Conservation (phyloP, 495 filamentous ascomycete genomes). For the Cryomyces minteri region DNA sequence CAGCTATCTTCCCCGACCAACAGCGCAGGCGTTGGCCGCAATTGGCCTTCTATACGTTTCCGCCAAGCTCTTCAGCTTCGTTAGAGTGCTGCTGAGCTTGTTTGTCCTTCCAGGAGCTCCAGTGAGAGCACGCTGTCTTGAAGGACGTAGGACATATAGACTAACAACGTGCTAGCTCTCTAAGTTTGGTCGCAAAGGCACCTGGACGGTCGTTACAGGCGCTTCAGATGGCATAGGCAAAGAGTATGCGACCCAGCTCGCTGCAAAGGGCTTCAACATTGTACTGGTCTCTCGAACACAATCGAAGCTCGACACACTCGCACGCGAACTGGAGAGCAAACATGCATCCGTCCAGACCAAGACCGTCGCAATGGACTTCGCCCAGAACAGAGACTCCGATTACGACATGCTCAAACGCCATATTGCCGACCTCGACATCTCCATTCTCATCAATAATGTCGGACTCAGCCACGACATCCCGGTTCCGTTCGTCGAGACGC, state of each 20-base stretch:
- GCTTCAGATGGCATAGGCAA: constrained; percentile 95
- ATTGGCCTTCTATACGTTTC: constrained; percentile 31
- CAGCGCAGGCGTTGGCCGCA: constrained; percentile 8
- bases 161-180: constrained; percentile 39
- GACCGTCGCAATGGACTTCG: constrained; percentile 79
- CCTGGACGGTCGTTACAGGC: constrained; percentile 89
- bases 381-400: constrained; percentile 53
- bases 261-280: constrained; percentile 80
- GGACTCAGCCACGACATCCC: constrained; percentile 87
- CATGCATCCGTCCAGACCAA: constrained; percentile 45
- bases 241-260: constrained; percentile 83
- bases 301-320: constrained; percentile 66
- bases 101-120: constrained; percentile 56
- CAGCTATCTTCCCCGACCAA: not conserved
- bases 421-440: constrained; percentile 56
- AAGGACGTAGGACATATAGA: not conserved
- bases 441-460: constrained; percentile 92
- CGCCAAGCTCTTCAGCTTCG: constrained; percentile 37
- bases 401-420: constrained; percentile 51
- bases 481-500: constrained; percentile 67
- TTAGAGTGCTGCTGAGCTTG: constrained; percentile 47
- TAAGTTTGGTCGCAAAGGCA: constrained; percentile 79
- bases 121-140: constrained; percentile 22
- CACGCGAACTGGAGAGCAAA: constrained; percentile 52
- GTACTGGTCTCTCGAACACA: constrained; percentile 85